Evolutionary conservation across 2,329 filamentous ascomycete genomes (phyloP).

Genomic region (Leptographium flavum): DNA sequence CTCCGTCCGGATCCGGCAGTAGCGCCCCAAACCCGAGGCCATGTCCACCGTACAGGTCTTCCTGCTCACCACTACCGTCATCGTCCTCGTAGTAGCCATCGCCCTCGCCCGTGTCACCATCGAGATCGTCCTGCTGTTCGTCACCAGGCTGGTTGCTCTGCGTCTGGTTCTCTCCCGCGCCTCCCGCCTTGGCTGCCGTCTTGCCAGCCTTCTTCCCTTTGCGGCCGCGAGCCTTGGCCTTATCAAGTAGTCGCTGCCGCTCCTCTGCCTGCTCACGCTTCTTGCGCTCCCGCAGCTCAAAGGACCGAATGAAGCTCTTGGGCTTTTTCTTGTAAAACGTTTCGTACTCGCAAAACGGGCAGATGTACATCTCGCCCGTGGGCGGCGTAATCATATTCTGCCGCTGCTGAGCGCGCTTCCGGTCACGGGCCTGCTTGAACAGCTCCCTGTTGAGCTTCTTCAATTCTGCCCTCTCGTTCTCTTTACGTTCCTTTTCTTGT

Average conservation of each 20-base stretch:
- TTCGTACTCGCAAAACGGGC: slow-evolving; percentile 97
- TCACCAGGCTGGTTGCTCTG: neutral
- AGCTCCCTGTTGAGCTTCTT: slow-evolving; percentile 59
- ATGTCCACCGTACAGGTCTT: neutral
- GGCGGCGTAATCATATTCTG: slow-evolving; percentile 65
- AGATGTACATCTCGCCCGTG: slow-evolving; percentile 75
- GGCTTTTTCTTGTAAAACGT: slow-evolving; percentile 84
- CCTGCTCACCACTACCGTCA: neutral
- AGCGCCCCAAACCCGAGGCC: neutral
- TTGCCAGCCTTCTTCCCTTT: slow-evolving; percentile 78
- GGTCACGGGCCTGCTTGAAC: slow-evolving; percentile 57
- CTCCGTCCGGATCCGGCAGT: neutral
- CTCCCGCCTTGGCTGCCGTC: slow-evolving; percentile 31
- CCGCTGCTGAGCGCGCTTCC: slow-evolving; percentile 63
- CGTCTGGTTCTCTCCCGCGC: neutral
- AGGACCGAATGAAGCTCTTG: slow-evolving; percentile 70
- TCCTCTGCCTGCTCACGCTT: slow-evolving; percentile 76
- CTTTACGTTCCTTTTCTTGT: too few relatives aligned
- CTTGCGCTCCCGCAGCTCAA: slow-evolving; percentile 86
- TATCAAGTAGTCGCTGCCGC: slow-evolving; percentile 70
- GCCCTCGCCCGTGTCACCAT: too few relatives aligned
- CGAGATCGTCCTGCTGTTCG: neutral
- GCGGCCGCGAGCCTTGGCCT: slow-evolving; percentile 83
- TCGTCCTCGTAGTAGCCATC: slow-evolving; percentile 2
- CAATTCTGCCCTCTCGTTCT: slow-evolving; percentile 39